Evolutionary conservation across 768 basidiomycete genomes (phyloP).

Genomic region (Trametes gibbosa): DNA sequence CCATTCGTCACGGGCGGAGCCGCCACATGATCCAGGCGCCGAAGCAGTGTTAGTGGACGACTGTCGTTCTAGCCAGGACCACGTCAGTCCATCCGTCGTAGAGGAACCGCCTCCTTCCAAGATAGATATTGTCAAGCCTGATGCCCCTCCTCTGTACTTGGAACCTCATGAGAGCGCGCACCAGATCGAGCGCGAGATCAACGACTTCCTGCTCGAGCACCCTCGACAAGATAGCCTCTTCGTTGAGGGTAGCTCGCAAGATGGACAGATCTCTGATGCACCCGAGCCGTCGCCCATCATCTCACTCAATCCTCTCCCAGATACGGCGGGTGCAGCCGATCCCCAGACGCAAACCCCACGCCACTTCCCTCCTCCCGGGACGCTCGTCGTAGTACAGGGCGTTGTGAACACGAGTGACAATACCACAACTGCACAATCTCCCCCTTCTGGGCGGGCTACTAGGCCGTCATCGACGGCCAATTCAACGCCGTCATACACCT

Average conservation of each 20-base stretch:
- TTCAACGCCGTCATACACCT: slow-evolving; percentile 12
- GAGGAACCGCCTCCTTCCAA: background rate
- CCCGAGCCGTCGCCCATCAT: background rate
- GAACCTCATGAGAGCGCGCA: slow-evolving; percentile 1
- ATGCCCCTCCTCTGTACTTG: background rate
- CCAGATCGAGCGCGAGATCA: slow-evolving; percentile 20
- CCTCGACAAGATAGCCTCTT: slow-evolving; percentile 7
- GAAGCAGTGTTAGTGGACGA: background rate
- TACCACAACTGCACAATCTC: slow-evolving; percentile 30
- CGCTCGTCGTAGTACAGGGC: slow-evolving; percentile 80
- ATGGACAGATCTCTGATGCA: background rate
- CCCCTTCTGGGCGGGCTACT: slow-evolving; percentile 18
- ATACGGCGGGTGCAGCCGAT: background rate
- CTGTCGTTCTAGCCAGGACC: background rate
- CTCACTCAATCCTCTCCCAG: background rate
- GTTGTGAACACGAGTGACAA: slow-evolving; percentile 78
- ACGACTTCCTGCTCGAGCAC: slow-evolving; percentile 19
- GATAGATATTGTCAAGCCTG: background rate
- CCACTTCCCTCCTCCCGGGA: slow-evolving; percentile 68
- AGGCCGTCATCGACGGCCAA: slow-evolving; percentile 13
- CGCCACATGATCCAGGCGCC: background rate
- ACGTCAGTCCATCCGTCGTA: background rate
- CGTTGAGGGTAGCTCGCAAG: slow-evolving; percentile 15
- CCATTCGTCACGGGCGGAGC: background rate
- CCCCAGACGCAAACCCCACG: slow-evolving; percentile 13